Evolutionary conservation across 345 rosid genomes (phyloP).

Genomic region (Camelina sativa): DNA sequence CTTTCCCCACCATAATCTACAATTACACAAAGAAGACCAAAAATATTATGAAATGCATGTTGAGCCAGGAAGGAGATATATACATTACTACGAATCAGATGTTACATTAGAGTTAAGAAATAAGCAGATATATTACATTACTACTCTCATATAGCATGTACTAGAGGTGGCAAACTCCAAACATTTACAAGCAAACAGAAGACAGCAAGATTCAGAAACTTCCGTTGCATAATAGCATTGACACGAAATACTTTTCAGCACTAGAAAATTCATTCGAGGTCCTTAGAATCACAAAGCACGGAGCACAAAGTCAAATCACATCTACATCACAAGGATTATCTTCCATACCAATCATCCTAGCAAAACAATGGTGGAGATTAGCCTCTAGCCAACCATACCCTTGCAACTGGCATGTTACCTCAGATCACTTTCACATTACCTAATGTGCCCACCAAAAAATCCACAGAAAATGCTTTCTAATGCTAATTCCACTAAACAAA

Average conservation of each 20-base stretch:
- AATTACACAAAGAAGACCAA: slow-evolving; percentile 35
- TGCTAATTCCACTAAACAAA: not conserved
- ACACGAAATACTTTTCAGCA: not conserved
- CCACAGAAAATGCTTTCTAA: not conserved
- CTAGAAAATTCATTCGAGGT: slow-evolving; percentile 2
- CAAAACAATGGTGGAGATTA: not conserved
- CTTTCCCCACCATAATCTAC: slow-evolving; percentile 87
- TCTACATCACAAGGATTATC: not conserved
- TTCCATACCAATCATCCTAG: slow-evolving; percentile 14
- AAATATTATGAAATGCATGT: slow-evolving; percentile 30
- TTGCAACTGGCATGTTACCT: slow-evolving; percentile 11
- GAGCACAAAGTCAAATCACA: slow-evolving; percentile 1
- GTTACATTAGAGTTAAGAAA: not conserved
- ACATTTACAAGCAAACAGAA: slow-evolving; percentile 28
- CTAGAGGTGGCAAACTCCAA: slow-evolving; percentile 14
- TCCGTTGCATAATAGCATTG: not conserved
- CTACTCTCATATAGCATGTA: slow-evolving; percentile 13
- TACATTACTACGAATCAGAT: slow-evolving; percentile 2
- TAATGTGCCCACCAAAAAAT: slow-evolving; percentile 7
- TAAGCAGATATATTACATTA: slow-evolving; percentile 15
- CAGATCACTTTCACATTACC: not conserved
- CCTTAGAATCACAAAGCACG: slow-evolving; percentile 23
- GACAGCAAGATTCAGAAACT: slow-evolving; percentile 10
- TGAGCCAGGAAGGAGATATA: not conserved
- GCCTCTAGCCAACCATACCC: slow-evolving; percentile 16